phyloP scores from a whole-genome alignment of 768 basidiomycete species.

The Phylloporus arenicola region DNA sequence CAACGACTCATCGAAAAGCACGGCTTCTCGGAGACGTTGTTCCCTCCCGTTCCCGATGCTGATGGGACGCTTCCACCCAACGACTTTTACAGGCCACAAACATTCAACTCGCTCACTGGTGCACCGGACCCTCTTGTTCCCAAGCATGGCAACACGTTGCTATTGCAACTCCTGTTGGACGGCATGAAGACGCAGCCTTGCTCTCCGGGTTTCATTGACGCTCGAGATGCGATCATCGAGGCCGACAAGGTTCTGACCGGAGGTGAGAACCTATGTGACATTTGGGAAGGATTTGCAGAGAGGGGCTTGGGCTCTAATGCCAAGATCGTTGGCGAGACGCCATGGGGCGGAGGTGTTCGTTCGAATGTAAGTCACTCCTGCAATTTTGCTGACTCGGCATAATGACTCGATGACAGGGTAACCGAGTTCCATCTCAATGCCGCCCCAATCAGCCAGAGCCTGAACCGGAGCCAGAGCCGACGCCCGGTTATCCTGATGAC shows the following conservation, averaged over 20 bases:
- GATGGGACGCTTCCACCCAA: constrained; percentile 63
- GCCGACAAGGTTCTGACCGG: constrained; percentile 87
- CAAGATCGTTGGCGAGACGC: constrained; percentile 64
- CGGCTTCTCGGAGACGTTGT: constrained; percentile 72
- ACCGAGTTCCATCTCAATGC: constrained; percentile 39
- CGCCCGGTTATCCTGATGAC: constrained; percentile 33
- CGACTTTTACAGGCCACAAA: constrained; percentile 57
- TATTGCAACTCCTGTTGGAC: constrained; percentile 77
- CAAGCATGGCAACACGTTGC: constrained; percentile 86
- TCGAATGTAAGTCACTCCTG: constrained; percentile 42
- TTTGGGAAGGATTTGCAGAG: constrained; percentile 82
- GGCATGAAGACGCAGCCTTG: constrained; percentile 96
- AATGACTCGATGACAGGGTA: constrained; percentile 30
- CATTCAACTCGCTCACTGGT: constrained; percentile 28
- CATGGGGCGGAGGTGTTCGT: constrained; percentile 91
- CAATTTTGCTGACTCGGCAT: background rate
- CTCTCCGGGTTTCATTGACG: constrained; percentile 84
- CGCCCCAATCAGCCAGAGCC: constrained; percentile 21
- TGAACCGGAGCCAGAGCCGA: constrained; percentile 24
- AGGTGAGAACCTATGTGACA: constrained; percentile 84
- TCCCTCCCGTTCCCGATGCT: constrained; percentile 67
- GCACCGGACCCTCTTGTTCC: constrained; percentile 56
- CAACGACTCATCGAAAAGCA: constrained; percentile 75
- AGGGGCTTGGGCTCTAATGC: constrained; percentile 82
- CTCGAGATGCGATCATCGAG: constrained; percentile 84